Conservation (phyloP, 768 basidiomycete species). For the Gelatoporia subvermispora region DNA sequence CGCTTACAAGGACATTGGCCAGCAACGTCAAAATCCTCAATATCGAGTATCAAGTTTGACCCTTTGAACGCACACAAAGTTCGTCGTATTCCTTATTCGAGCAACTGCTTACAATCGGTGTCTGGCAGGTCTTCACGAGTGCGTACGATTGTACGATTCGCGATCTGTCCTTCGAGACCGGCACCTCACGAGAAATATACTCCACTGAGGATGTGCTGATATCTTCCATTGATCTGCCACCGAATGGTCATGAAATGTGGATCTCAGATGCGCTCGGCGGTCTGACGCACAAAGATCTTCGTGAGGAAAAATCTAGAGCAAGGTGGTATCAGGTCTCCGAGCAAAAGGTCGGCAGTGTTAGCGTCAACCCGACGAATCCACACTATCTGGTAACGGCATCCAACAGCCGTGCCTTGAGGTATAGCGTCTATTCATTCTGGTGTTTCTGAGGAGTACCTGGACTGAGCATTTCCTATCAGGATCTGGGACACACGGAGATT, state of each 20-base stretch:
- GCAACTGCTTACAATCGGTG: not conserved
- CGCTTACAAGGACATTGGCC: conserved; percentile 83
- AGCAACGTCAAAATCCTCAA: conserved; percentile 70
- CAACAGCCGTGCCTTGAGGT: conserved; percentile 71
- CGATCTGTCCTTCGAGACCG: conserved; percentile 65
- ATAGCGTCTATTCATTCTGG: too few species aligned
- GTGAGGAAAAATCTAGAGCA: conserved; percentile 49
- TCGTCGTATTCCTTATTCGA: conserved; percentile 13
- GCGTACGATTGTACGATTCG: conserved; percentile 82
- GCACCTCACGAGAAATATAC: conserved; percentile 66
- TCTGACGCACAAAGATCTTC: conserved; percentile 70
- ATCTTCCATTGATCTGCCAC: conserved; percentile 64
- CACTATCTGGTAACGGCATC: conserved; percentile 70
- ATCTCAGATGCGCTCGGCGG: conserved; percentile 72
- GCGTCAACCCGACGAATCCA: conserved; percentile 68
- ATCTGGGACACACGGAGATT: conserved; percentile 80
- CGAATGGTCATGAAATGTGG: conserved; percentile 78
- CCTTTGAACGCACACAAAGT: conserved; percentile 74
- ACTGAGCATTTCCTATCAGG: conserved; percentile 32
- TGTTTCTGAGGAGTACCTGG: too few species aligned
- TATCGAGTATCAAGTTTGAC: conserved; percentile 74
- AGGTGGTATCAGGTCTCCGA: conserved; percentile 63
- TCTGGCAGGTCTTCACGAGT: conserved; percentile 64
- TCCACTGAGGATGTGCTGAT: conserved; percentile 58
- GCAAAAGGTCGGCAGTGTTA: conserved; percentile 74